Evolutionary conservation across 495 filamentous ascomycete genomes (phyloP).

Genomic region (Neurospora tetrasperma): DNA sequence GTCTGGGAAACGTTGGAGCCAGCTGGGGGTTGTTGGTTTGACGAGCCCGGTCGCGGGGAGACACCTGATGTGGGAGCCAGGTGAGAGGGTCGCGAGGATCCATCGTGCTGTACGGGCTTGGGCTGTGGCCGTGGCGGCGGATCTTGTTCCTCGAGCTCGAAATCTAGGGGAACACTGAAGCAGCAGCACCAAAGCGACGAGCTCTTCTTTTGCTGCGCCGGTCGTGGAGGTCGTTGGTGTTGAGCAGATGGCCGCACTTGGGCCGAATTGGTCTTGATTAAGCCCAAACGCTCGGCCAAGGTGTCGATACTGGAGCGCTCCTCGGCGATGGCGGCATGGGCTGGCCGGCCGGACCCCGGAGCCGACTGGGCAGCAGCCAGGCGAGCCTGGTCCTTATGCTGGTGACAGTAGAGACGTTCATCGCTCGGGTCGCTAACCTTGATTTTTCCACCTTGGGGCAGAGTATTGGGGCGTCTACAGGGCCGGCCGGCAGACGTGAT

Average conservation of each 20-base stretch:
- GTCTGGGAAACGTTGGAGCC: constrained; percentile 29
- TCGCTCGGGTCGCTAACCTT: constrained; percentile 39
- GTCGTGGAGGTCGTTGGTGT: constrained; percentile 15
- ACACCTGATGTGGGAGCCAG: background rate
- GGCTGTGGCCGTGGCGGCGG: constrained; percentile 29
- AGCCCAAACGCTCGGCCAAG: constrained; percentile 64
- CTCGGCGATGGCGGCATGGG: constrained; percentile 32
- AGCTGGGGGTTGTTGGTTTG: constrained; percentile 14
- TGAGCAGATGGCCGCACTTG: constrained; percentile 7
- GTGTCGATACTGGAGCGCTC: constrained; percentile 73
- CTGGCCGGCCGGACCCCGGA: constrained; percentile 23
- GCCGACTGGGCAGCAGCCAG: constrained; percentile 32
- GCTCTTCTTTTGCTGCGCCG: constrained; percentile 22
- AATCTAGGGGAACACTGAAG: constrained; percentile 25
- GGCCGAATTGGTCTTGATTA: constrained; percentile 35
- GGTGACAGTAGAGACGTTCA: constrained; percentile 67
- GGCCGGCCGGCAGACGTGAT: constrained; percentile 67
- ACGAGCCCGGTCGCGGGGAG: constrained; percentile 10
- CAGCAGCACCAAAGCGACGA: constrained; percentile 31
- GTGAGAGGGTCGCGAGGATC: constrained; percentile 16
- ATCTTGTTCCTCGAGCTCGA: constrained; percentile 23
- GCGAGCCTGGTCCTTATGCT: constrained; percentile 80
- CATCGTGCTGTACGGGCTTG: constrained; percentile 26
- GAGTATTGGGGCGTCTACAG: constrained; percentile 59
- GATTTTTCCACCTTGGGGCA: constrained; percentile 27